Percentiles rank a stretch among this genome's conserved stretches.
phyloP scores from a whole-genome alignment of 768 basidiomycete species.

The Lentinus tigrinus region DNA sequence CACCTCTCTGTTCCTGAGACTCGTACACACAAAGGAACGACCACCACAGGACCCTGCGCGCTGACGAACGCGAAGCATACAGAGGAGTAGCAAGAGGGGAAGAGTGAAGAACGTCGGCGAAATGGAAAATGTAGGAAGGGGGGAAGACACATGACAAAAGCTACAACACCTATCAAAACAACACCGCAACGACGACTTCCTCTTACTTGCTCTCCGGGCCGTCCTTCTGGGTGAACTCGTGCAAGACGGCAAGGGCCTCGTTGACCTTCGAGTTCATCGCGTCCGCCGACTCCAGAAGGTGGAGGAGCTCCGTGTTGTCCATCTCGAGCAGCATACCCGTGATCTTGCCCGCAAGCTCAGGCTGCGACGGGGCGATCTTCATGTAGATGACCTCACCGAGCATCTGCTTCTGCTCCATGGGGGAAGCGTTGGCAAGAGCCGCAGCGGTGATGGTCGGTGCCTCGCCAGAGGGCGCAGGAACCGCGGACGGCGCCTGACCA shows the following conservation, averaged over 20 bases:
- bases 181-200: slow-evolving; percentile 15
- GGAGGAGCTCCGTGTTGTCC: slow-evolving; percentile 92
- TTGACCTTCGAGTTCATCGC: slow-evolving; percentile 87
- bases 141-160: slow-evolving; percentile 4
- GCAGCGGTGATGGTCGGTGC: slow-evolving; percentile 62
- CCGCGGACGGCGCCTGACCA: slow-evolving; percentile 34
- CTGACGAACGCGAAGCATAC: slow-evolving; percentile 20
- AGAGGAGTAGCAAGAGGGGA: slow-evolving; percentile 24
- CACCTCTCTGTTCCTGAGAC: slow-evolving; percentile 31
- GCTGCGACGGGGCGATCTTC: slow-evolving; percentile 83
- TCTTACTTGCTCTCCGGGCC: slow-evolving; percentile 27
- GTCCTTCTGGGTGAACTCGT: slow-evolving; percentile 68
- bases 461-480: slow-evolving; percentile 47
- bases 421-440: slow-evolving; percentile 55
- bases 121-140: slow-evolving; percentile 5
- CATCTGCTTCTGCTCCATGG: slow-evolving; percentile 97
- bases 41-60: slow-evolving; percentile 28
- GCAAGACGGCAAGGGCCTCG: slow-evolving; percentile 87
- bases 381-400: slow-evolving; percentile 96
- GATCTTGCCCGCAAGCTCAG: slow-evolving; percentile 96
- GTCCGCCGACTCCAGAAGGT: slow-evolving; percentile 79
- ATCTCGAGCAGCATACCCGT: slow-evolving; percentile 99
- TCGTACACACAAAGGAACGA: slow-evolving; percentile 31
- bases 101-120: slow-evolving; percentile 13
- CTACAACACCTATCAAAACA: slow-evolving; percentile 25